Base-by-base conservation (phyloP, 1,284 basidiomycete genomes). In the Pseudozyma sp. region DNA sequence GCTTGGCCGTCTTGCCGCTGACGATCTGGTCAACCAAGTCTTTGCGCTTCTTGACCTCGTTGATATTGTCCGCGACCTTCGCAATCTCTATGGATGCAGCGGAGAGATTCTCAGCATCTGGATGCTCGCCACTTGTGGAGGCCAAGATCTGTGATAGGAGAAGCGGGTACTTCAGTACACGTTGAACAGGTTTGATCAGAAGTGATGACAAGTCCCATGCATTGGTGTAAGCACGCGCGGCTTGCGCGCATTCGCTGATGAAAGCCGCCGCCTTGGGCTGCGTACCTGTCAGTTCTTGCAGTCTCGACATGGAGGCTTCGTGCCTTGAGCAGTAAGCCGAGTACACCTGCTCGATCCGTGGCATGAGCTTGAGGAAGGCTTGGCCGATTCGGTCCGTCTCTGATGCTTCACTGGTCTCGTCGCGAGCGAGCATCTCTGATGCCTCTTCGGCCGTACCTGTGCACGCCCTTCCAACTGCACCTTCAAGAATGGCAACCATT, bases 141-240 rank as follows among this genome's bases (percentile, higher is more conserved):
- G 76, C 75, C 18, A 85, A 88, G 62, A 97, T 91, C 53, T 93
- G 90, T 18, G 87, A 86, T 42, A 97, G 90, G 18, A 97, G 89
- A 12, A 97, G 88, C 0, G 95, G 92, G 83, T 97, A 97, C 85
- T 96, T 97, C 77, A 84, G 81, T 42, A 85, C 83, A 6, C 86
- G 83, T 71, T 86, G 86, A 1, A 86, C 86, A 3, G 86, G 86
- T 68, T 87, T 87, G 85, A 94, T 97, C 66, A 97, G 90, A 67
- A 97, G 89, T 1, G 94, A 96, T 8, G 92, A 89, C 48, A 97
- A 89, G 85, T 97, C 95, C 95, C 95, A 97, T 1, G 94, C 93
- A 79, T 94, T 92, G 0, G 94, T 86, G 16, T 83, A 72, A 18
- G 66, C 53, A 9, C 81, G 75, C n/a, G 83, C 82, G 13, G 69